Percentiles rank a stretch among this genome's conserved stretches.
These are phyloP conservation scores for Oxytropis ochrocephala DNA, from an alignment of 306 rosid species.

Conservation along the genomic window DNA sequence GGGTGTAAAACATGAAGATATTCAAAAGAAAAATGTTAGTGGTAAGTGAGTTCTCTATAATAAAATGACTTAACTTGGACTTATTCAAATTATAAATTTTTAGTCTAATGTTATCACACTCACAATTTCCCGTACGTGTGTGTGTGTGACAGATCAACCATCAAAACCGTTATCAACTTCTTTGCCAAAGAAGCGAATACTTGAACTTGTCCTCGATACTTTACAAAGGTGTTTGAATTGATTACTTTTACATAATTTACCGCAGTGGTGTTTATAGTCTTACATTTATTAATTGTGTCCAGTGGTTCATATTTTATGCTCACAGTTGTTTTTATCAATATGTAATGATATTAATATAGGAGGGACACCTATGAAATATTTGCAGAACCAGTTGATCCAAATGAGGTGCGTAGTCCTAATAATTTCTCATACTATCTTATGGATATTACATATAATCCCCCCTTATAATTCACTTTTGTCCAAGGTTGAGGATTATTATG, in stretches of 20 bases:
- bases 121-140: not conserved
- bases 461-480: not conserved
- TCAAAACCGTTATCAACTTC: slow-evolving; percentile 14
- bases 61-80: not conserved
- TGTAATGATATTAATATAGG: slow-evolving; percentile 22
- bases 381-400: slow-evolving; percentile 66
- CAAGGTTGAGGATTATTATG: slow-evolving; percentile 58
- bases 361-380: slow-evolving; percentile 60
- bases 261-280: no score
- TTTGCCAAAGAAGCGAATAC: slow-evolving; percentile 48
- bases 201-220: slow-evolving; percentile 55
- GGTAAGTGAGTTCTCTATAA: slow-evolving; percentile 12
- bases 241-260: no score
- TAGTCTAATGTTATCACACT: not conserved
- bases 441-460: not conserved
- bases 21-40: slow-evolving; percentile 20
- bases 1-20: slow-evolving; percentile 24
- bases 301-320: no score
- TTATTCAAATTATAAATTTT: not conserved
- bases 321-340: no score
- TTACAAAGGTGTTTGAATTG: slow-evolving; percentile 44
- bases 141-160: slow-evolving; percentile 27
- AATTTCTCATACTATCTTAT: not conserved
- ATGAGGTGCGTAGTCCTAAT: slow-evolving; percentile 35
- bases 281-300: not conserved